phyloP scores from a whole-genome alignment of 345 rosid species.

The Noccaea caerulescens region DNA sequence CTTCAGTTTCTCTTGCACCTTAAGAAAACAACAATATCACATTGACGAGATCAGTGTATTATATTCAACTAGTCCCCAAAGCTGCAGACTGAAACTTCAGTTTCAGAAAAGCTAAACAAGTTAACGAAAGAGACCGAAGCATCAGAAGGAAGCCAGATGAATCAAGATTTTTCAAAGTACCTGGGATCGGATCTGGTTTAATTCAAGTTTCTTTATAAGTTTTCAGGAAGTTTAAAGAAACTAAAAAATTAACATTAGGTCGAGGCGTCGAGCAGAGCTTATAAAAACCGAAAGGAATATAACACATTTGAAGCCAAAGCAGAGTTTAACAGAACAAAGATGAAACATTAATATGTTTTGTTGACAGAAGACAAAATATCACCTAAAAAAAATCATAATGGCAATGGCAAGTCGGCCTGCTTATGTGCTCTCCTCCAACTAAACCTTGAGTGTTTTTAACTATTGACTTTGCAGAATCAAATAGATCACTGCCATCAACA shows the following conservation, averaged over 20 bases:
- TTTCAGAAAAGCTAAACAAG: constrained; percentile 16
- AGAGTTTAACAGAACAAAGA: not conserved
- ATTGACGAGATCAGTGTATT: constrained; percentile 16
- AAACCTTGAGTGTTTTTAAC: too few species aligned
- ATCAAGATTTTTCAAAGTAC: constrained; percentile 46
- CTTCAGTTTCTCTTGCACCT: constrained; percentile 71
- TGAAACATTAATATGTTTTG: too few species aligned
- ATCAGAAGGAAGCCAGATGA: constrained; percentile 17
- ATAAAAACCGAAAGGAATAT: too few species aligned
- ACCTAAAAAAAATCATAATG: too few species aligned
- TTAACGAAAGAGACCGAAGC: constrained; percentile 16
- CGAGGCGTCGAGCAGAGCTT: too few species aligned
- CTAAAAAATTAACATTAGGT: too few species aligned
- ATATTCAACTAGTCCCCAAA: constrained; percentile 17
- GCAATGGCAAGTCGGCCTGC: too few species aligned
- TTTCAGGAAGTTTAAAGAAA: too few species aligned
- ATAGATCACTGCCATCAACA: too few species aligned
- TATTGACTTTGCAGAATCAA: too few species aligned
- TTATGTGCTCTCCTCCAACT: too few species aligned
- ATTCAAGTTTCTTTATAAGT: not conserved
- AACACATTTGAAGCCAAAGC: not conserved
- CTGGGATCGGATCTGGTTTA: constrained; percentile 61
- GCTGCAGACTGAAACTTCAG: not conserved
- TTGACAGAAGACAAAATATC: too few species aligned
- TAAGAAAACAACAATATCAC: constrained; percentile 32